A percentile compares a stretch with the other conserved stretches of the same genome.
These are phyloP conservation scores for Sporothrix euskadiensis DNA, from an alignment of 2,329 filamentous ascomycete species.

Conservation along the genomic window DNA sequence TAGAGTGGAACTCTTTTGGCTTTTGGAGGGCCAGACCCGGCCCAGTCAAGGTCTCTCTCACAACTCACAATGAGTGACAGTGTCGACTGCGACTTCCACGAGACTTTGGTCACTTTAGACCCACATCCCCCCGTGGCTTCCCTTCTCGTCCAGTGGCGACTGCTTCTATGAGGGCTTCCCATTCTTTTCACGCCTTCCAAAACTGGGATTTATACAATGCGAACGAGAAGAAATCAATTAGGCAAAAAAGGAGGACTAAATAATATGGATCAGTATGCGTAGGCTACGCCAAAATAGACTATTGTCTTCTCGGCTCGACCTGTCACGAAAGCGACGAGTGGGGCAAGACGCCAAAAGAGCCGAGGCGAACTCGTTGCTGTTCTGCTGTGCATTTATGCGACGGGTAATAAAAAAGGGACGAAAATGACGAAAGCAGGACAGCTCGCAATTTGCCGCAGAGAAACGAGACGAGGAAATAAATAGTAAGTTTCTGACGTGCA, in stretches of 20 bases:
- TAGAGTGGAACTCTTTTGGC: neutral
- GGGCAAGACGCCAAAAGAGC: neutral
- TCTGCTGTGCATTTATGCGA: neutral
- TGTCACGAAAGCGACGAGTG: slow-evolving; percentile 11
- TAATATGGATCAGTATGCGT: too few relatives aligned
- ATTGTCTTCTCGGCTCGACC: slow-evolving; percentile 4
- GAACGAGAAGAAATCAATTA: neutral
- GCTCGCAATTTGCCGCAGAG: neutral
- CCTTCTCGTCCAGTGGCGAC: neutral
- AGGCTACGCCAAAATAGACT: neutral
- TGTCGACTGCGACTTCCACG: neutral
- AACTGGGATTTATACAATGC: neutral
- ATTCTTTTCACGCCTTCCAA: neutral
- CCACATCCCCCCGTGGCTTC: neutral
- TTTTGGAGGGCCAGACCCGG: neutral
- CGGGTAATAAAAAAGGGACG: neutral
- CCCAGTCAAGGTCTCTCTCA: neutral
- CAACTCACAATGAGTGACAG: neutral
- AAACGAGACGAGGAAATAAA: neutral
- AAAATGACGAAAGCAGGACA: neutral
- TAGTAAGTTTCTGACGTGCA: neutral
- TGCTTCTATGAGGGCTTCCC: neutral
- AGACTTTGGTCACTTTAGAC: neutral
- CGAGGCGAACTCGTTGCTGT: neutral
- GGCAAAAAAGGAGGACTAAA: too few relatives aligned